These are phyloP conservation scores for Cryptococcus hybrid DNA, from an alignment of 1,284 basidiomycete species.

Conservation along the genomic window DNA sequence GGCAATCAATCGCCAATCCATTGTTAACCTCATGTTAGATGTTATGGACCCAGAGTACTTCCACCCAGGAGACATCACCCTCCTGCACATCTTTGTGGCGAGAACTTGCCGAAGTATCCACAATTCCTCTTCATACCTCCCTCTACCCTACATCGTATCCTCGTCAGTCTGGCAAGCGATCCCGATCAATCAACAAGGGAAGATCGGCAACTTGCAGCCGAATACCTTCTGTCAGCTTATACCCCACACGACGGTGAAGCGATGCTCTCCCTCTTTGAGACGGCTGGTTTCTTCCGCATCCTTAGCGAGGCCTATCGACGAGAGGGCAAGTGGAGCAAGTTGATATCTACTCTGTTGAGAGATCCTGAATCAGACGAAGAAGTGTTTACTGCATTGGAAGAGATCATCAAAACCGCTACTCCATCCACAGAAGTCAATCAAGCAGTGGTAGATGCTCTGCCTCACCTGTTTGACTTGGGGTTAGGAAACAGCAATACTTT, in stretches of 20 bases:
- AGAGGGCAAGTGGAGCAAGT: conserved; percentile 70
- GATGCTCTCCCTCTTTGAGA: conserved; percentile 69
- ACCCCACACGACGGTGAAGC: conserved; percentile 73
- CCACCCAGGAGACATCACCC: conserved; percentile 65
- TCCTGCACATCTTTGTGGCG: conserved; percentile 93
- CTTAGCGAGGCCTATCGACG: conserved; percentile 74
- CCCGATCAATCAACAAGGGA: conserved; percentile 72
- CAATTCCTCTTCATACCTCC: conserved; percentile 77
- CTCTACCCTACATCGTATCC: conserved; percentile 68
- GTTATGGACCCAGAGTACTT: conserved; percentile 55
- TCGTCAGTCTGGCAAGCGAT: conserved; percentile 74
- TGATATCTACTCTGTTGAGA: conserved; percentile 71
- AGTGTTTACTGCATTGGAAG: conserved; percentile 64
- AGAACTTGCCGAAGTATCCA: conserved; percentile 96
- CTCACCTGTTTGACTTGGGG: conserved; percentile 62
- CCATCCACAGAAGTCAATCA: conserved; percentile 55
- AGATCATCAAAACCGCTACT: conserved; percentile 53
- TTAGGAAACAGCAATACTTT: conserved; percentile 70
- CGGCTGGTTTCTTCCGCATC: conserved; percentile 87
- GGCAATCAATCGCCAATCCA: conserved; percentile 68
- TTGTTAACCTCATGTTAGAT: conserved; percentile 83
- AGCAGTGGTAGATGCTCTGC: conserved; percentile 60
- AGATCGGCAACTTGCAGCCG: conserved; percentile 91
- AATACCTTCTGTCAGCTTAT: conserved; percentile 91
- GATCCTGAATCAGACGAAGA: conserved; percentile 67